These are phyloP conservation scores for Epichloe scottii DNA, from an alignment of 2,329 filamentous ascomycete genomes.

Conservation along the genomic window DNA sequence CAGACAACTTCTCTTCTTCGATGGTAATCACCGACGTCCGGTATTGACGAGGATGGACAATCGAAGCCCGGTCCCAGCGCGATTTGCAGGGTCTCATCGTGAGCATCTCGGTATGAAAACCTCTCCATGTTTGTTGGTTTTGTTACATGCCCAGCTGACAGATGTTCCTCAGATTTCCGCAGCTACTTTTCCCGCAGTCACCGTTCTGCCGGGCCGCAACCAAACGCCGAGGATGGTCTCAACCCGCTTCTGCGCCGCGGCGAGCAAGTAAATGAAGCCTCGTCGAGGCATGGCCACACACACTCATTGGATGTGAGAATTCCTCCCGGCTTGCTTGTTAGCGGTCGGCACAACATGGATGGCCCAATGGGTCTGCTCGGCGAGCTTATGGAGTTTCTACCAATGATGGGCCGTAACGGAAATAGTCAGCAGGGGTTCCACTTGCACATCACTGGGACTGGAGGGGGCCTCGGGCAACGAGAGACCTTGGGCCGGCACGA, in stretches of 20 bases:
- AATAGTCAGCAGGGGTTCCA: constrained; percentile 42
- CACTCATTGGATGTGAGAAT: constrained; percentile 42
- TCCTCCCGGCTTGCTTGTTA: constrained; percentile 31
- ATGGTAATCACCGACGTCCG: constrained; percentile 32
- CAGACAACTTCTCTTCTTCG: constrained; percentile 35
- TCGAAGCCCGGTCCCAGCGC: constrained; percentile 48
- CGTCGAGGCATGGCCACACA: constrained; percentile 36
- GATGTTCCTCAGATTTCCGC: constrained; percentile 28
- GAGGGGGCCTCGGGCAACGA: constrained; percentile 34
- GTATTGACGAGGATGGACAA: constrained; percentile 24
- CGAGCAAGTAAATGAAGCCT: constrained; percentile 29
- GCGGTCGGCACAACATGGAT: constrained; percentile 26
- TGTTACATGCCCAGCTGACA: not conserved
- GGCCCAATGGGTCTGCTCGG: constrained; percentile 43
- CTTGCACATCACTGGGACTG: constrained; percentile 43
- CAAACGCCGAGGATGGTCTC: constrained; percentile 62
- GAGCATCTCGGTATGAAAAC: constrained; percentile 35
- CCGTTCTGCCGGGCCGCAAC: constrained; percentile 38
- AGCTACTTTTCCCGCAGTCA: constrained; percentile 39
- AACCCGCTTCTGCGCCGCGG: constrained; percentile 74
- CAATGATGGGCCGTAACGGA: constrained; percentile 30
- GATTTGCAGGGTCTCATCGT: constrained; percentile 39
- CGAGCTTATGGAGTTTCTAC: constrained; percentile 43
- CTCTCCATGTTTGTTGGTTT: not conserved
- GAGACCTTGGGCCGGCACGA: constrained; percentile 33